Evolutionary conservation across 345 rosid genomes (phyloP).

Genomic region (Erucastrum elatum): DNA sequence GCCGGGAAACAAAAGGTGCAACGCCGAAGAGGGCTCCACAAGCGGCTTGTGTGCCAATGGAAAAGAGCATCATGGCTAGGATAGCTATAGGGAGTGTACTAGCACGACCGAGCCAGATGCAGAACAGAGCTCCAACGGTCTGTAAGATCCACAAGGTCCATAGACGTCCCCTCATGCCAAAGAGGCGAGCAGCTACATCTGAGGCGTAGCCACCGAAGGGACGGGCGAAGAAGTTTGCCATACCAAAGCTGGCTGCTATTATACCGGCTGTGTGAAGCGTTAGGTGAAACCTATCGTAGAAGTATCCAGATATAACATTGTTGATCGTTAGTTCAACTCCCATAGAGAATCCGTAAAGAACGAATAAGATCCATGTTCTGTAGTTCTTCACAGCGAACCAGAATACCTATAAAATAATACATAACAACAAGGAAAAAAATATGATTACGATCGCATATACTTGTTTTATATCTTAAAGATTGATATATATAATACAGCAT

Average conservation of each 20-base stretch:
- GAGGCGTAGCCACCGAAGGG: constrained; percentile 79
- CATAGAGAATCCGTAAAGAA: constrained; percentile 73
- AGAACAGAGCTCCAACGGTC: constrained; percentile 61
- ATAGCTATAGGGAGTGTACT: constrained; percentile 66
- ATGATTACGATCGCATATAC: neutral
- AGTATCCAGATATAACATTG: constrained; percentile 67
- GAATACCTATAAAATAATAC: constrained; percentile 44
- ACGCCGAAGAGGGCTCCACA: neutral
- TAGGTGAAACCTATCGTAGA: constrained; percentile 68
- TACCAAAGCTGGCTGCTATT: constrained; percentile 77
- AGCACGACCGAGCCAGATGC: constrained; percentile 79
- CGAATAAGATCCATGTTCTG: constrained; percentile 78
- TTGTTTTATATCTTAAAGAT: too few species aligned
- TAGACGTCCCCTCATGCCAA: constrained; percentile 82
- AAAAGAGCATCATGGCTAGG: constrained; percentile 73
- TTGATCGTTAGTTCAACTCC: constrained; percentile 70
- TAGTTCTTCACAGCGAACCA: constrained; percentile 70
- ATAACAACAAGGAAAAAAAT: neutral
- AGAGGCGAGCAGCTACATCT: constrained; percentile 56
- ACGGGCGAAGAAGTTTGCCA: constrained; percentile 76
- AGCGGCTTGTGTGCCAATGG: constrained; percentile 77
- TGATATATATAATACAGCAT: too few species aligned
- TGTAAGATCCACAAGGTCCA: constrained; percentile 46
- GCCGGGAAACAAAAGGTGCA: constrained; percentile 42
- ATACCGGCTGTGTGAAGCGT: constrained; percentile 72